These are phyloP conservation scores for Saccharomyces hybrid DNA, from an alignment of 1,139 yeast species.

Conservation along the genomic window DNA sequence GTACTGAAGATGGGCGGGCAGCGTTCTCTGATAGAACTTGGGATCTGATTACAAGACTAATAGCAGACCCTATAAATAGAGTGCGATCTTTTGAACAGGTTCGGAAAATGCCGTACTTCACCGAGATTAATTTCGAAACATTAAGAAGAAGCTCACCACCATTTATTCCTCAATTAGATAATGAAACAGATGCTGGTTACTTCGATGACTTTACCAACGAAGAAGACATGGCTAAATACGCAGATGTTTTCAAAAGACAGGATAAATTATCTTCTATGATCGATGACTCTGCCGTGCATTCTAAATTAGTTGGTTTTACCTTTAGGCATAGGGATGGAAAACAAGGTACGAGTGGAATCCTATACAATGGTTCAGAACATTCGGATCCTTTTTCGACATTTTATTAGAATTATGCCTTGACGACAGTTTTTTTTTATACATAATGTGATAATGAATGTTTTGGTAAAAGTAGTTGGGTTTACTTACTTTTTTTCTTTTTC, in stretches of 20 bases:
- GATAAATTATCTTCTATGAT: constrained; percentile 78
- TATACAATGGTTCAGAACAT: constrained; percentile 33
- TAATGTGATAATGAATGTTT: no score
- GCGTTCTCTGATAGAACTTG: constrained; percentile 97
- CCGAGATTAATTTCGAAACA: constrained; percentile 71
- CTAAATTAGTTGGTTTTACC: constrained; percentile 91
- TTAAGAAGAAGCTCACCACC: constrained; percentile 77
- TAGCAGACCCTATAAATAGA: constrained; percentile 73
- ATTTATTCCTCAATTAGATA: constrained; percentile 91
- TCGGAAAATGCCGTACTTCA: constrained; percentile 69
- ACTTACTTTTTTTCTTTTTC: no score
- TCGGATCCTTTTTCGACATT: constrained; percentile 38
- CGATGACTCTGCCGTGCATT: constrained; percentile 54
- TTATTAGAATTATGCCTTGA: constrained; percentile 18
- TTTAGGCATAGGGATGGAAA: constrained; percentile 75
- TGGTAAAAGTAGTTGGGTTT: no score
- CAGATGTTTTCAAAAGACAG: constrained; percentile 89
- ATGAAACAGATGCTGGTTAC: constrained; percentile 97
- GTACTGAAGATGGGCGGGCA: constrained; percentile 80
- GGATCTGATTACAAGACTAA: constrained; percentile 71
- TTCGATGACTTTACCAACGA: constrained; percentile 97
- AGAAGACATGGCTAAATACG: constrained; percentile 94
- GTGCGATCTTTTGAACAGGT: constrained; percentile 74
- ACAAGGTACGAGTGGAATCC: constrained; percentile 35
- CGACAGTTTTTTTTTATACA: neutral